phyloP scores from a whole-genome alignment of 2,329 filamentous ascomycete genomes.

The Moelleriella libera region DNA sequence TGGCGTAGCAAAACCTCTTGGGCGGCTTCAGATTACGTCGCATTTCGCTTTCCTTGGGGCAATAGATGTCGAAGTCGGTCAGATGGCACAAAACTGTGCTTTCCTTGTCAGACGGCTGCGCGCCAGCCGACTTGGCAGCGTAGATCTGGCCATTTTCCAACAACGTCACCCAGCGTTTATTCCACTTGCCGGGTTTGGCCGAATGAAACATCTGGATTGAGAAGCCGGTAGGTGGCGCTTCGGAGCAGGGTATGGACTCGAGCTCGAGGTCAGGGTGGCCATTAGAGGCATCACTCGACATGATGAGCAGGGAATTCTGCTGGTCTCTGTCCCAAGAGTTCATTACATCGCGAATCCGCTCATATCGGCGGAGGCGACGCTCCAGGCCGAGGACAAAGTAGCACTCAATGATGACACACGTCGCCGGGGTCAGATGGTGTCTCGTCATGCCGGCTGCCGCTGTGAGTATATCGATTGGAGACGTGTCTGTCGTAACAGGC shows the following conservation, averaged over 20 bases:
- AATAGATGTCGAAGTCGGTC: slow-evolving; percentile 87
- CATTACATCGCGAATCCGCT: slow-evolving; percentile 73
- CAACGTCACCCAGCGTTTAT: slow-evolving; percentile 67
- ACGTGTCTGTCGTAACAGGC: slow-evolving; percentile 63
- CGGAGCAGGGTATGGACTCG: slow-evolving; percentile 41
- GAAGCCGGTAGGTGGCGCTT: slow-evolving; percentile 49
- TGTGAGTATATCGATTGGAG: slow-evolving; percentile 56
- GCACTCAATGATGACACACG: slow-evolving; percentile 62
- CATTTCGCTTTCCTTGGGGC: slow-evolving; percentile 52
- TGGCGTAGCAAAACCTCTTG: slow-evolving; percentile 71
- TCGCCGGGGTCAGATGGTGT: slow-evolving; percentile 47
- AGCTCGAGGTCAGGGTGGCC: slow-evolving; percentile 49
- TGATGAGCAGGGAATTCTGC: slow-evolving; percentile 60
- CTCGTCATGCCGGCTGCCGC: slow-evolving; percentile 50
- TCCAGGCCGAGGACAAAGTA: slow-evolving; percentile 67
- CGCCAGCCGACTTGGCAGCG: slow-evolving; percentile 55
- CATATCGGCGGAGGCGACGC: slow-evolving; percentile 71
- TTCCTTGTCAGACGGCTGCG: slow-evolving; percentile 49
- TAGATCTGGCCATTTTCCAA: slow-evolving; percentile 58
- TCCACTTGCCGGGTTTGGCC: slow-evolving; percentile 73
- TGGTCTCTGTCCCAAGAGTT: slow-evolving; percentile 83
- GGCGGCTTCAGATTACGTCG: slow-evolving; percentile 66
- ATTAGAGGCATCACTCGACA: slow-evolving; percentile 41
- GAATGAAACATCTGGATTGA: slow-evolving; percentile 68
- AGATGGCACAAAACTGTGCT: slow-evolving; percentile 63